Conservation (phyloP, 2,329 filamentous ascomycete species). For the Ophiostoma quercus region DNA sequence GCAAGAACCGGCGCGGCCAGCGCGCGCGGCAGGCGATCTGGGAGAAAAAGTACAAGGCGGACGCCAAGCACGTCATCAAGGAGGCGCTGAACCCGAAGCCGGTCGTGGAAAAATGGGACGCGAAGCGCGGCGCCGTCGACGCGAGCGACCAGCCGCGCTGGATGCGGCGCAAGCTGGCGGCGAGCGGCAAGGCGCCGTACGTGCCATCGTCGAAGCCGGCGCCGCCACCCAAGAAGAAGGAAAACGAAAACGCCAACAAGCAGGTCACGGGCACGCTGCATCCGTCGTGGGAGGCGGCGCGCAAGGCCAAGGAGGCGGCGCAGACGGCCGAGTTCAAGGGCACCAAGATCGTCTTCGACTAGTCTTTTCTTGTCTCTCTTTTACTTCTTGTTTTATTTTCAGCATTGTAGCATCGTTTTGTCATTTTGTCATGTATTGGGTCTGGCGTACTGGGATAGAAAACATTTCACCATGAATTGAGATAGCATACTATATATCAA, state of each 20-base stretch:
- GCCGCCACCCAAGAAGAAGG: conserved; percentile 26
- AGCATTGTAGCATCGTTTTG: conserved; percentile 6
- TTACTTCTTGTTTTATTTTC: not conserved
- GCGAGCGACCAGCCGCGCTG: conserved; percentile 44
- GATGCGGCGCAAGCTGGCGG: conserved; percentile 32
- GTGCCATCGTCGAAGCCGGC: conserved; percentile 15
- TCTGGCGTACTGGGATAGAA: conserved; percentile 4
- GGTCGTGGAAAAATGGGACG: conserved; percentile 51
- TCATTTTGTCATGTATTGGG: not conserved
- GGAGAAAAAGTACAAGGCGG: conserved; percentile 71
- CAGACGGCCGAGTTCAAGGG: conserved; percentile 50
- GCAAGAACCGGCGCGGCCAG: conserved; percentile 69
- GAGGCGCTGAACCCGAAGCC: conserved; percentile 33
- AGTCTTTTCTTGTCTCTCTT: not conserved
- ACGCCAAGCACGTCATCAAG: conserved; percentile 58
- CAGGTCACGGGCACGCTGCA: conserved; percentile 47
- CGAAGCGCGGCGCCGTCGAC: conserved; percentile 50
- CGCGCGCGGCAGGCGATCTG: conserved; percentile 71
- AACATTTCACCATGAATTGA: not conserved
- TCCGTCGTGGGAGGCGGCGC: conserved; percentile 60
- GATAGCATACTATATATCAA: not conserved
- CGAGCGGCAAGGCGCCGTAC: conserved; percentile 23
- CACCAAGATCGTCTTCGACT: conserved; percentile 44
- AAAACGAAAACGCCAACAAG: conserved; percentile 22
- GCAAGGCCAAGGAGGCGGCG: conserved; percentile 54